phyloP scores from a whole-genome alignment of 495 filamentous ascomycete genomes.

The Bacidia rubella region DNA sequence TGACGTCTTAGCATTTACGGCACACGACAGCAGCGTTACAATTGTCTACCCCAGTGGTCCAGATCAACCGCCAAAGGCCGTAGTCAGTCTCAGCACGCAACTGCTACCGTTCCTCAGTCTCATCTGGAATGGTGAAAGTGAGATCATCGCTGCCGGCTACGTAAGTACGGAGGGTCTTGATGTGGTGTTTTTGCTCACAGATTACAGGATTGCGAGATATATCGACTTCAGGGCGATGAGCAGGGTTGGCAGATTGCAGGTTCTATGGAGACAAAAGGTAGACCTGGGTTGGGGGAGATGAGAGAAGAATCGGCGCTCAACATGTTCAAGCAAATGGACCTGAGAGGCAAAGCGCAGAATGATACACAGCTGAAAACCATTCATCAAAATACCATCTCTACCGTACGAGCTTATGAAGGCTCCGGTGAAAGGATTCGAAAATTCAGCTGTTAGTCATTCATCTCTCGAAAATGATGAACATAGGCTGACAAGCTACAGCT shows the following conservation, averaged over 20 bases:
- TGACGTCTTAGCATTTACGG: slow-evolving; percentile 77
- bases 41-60: slow-evolving; percentile 89
- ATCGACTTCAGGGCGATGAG: slow-evolving; percentile 70
- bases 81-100: slow-evolving; percentile 79
- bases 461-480: not conserved
- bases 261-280: slow-evolving; percentile 54
- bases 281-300: slow-evolving; percentile 39
- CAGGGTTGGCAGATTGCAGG: slow-evolving; percentile 78
- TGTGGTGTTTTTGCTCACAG: too few species aligned
- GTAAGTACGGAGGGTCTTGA: too few species aligned
- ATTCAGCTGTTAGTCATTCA: slow-evolving; percentile 66
- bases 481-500: slow-evolving; percentile 42
- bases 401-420: slow-evolving; percentile 59
- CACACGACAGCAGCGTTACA: slow-evolving; percentile 90
- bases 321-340: slow-evolving; percentile 98
- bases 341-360: slow-evolving; percentile 78
- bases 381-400: slow-evolving; percentile 93
- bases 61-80: slow-evolving; percentile 77
- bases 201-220: slow-evolving; percentile 73
- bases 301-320: slow-evolving; percentile 83
- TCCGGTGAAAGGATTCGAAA: slow-evolving; percentile 50
- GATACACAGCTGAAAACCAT: slow-evolving; percentile 91
- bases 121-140: slow-evolving; percentile 81
- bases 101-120: slow-evolving; percentile 81
- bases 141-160: slow-evolving; percentile 92